Evolutionary conservation across 1,284 basidiomycete genomes (phyloP), one percentile per base, ranked within the genome.

Genomic region (Schizophyllum amplum): DNA sequence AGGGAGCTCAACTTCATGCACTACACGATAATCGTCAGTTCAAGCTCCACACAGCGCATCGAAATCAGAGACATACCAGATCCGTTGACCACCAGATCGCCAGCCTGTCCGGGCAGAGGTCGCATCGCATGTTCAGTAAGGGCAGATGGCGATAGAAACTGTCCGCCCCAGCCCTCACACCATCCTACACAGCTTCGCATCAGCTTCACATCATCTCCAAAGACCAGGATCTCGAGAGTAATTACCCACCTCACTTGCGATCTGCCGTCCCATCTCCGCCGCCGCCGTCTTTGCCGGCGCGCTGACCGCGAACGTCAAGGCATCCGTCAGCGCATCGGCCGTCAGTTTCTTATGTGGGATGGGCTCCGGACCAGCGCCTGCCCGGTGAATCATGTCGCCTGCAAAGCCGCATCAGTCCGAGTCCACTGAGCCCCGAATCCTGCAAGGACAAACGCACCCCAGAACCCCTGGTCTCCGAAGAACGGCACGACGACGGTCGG

Each of bases 401-500:
- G 55, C 13, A 47, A 17, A 2, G 2, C 11, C 13, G 33, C 17
- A 17, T 42, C 33, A 42, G 33, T 33, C 6, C 24, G 15, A 24
- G 17, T 33, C 4, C 24, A 42, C 17, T 2, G 33, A 42, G 33
- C n/a, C n/a, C n/a, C 42, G 21, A 23, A 6, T 49, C n/a, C 59
- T 46, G 53, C 24, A 53, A 42, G 21, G 20, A 22, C 5, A 52
- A 60, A 47, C 60, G 65, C 48, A 71, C 75, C 75, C 75, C 73
- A 78, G 56, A 76, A 78, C 2, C 64, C 68, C 63, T 89, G 85
- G 64, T 89, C 86, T 4, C 33, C 86, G 66, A 87, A 87, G 71
- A 84, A 87, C 0, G 84, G 84, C 1, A 86, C 80, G 0, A 87
- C 76, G 6, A 86, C 78, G 0, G 84, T 87, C 1, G 85, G 84